Evolutionary conservation across 1,139 yeast species (phyloP), one percentile per base, ranked within the genome.

Genomic region (Hemisphaericaspora lyxosophila): DNA sequence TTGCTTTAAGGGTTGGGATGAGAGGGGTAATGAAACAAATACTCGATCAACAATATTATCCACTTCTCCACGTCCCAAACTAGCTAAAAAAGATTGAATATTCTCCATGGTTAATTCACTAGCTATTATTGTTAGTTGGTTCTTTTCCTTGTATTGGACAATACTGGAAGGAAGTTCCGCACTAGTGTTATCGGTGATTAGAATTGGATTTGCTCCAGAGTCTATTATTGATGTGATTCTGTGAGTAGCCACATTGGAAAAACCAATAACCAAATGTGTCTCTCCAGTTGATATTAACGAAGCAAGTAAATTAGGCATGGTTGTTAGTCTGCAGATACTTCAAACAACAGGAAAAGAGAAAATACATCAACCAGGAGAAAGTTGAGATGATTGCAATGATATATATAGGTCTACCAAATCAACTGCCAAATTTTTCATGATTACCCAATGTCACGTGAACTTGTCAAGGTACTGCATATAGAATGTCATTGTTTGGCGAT

Each of bases 31-130:
- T 15, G 78, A 71, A 6, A 87, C 82, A 60, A 85, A 88, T 2
- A 86, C 90, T 42, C 80, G 67, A 57, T 90, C 97, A 3, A 87
- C 86, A 2, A 86, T 67, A 16, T 62, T 53, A 34, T 75, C 80
- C 3, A 83, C 88, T 27, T 79, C 79, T 0, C 57, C 50, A 34
- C 96, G 71, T 4, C 97, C 97, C 27, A 75, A 59, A 47, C 27
- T 34, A 5, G 34, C 40, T 12, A 47, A 31, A 26, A 36, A 33
- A 1, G 37, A 15, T 4, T 11, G 11, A 16, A 39, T 28, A 16
- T 58, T 53, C 1, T 51, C 51, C 1, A 64, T 33, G 14, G 62
- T 59, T 41, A 78, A 73, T 3, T 46, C 44, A 38, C 72, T 58
- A 7, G 64, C 50, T 2, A 73, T 39, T 34, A 71, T 53, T 31